These are phyloP conservation scores for Acorus gramineus DNA, from an alignment of 106 monocot genomes.

Conservation along the genomic window DNA sequence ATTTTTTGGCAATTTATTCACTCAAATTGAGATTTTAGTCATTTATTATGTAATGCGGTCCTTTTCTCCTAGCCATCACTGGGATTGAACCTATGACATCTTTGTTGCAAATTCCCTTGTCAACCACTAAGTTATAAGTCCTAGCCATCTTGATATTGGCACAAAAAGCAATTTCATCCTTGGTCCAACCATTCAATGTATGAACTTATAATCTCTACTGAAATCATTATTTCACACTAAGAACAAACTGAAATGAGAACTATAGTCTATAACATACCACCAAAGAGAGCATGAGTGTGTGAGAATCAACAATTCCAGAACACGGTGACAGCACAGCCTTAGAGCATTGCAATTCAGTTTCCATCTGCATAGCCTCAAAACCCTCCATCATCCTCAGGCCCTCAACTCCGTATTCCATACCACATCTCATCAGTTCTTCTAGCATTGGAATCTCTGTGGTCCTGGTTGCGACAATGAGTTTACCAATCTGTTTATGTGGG, in stretches of 20 bases:
- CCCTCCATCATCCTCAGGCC: conserved; percentile 70
- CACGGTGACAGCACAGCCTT: conserved; percentile 80
- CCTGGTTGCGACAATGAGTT: conserved; percentile 89
- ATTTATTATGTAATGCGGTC: no score
- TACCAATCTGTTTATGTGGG: conserved; percentile 71
- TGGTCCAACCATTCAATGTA: no score
- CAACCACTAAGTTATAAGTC: no score
- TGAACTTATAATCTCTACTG: no score
- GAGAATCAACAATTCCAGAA: conserved; percentile 90
- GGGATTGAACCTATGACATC: no score
- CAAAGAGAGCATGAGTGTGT: conserved; percentile 76
- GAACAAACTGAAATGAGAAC: background rate
- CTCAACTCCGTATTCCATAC: conserved; percentile 61
- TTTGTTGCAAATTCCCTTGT: no score
- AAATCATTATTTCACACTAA: background rate
- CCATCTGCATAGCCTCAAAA: conserved; percentile 64
- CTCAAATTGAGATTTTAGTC: no score
- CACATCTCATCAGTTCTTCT: conserved; percentile 39
- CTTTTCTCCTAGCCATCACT: no score
- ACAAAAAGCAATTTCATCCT: no score
- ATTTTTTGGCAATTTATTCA: no score
- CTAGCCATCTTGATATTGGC: no score
- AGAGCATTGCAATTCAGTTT: conserved; percentile 73
- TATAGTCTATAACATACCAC: conserved; percentile 26
- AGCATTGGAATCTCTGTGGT: conserved; percentile 61